Conservation (phyloP, 2,329 filamentous ascomycete species). For the Beauveria australis region DNA sequence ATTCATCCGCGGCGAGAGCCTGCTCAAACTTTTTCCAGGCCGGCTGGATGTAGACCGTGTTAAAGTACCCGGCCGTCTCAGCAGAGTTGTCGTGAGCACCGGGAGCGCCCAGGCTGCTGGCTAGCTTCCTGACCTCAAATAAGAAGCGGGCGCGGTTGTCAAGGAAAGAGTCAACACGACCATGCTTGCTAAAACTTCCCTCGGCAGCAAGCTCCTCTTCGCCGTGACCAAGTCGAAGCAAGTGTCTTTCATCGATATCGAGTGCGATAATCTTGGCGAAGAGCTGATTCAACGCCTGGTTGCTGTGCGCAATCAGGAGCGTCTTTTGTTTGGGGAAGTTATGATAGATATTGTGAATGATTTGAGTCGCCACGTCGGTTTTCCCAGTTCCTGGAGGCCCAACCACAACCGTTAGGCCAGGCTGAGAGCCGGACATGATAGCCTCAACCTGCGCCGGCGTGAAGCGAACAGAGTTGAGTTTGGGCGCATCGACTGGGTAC, state of each 20-base stretch:
- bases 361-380: constrained; percentile 97
- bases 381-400: constrained; percentile 96
- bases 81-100: constrained; percentile 95
- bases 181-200: constrained; percentile 85
- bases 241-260: constrained; percentile 90
- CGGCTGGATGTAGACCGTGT: constrained; percentile 81
- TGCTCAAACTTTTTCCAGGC: constrained; percentile 78
- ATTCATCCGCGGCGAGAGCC: constrained; percentile 44
- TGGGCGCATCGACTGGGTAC: constrained; percentile 77
- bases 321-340: constrained; percentile 93
- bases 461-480: constrained; percentile 76
- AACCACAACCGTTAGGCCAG: constrained; percentile 86
- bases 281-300: constrained; percentile 93
- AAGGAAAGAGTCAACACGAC: constrained; percentile 88
- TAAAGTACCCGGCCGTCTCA: constrained; percentile 95
- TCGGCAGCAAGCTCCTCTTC: constrained; percentile 89
- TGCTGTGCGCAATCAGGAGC: constrained; percentile 88
- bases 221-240: constrained; percentile 85
- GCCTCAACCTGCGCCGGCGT: constrained; percentile 88
- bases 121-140: constrained; percentile 76
- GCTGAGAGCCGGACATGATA: constrained; percentile 87
- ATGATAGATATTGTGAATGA: constrained; percentile 98
- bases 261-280: constrained; percentile 97
- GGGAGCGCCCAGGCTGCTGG: constrained; percentile 74
- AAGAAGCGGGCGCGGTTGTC: constrained; percentile 76